phyloP scores from a whole-genome alignment of 192 early-diverging fungal species.

The Cladochytrium replicatum region DNA sequence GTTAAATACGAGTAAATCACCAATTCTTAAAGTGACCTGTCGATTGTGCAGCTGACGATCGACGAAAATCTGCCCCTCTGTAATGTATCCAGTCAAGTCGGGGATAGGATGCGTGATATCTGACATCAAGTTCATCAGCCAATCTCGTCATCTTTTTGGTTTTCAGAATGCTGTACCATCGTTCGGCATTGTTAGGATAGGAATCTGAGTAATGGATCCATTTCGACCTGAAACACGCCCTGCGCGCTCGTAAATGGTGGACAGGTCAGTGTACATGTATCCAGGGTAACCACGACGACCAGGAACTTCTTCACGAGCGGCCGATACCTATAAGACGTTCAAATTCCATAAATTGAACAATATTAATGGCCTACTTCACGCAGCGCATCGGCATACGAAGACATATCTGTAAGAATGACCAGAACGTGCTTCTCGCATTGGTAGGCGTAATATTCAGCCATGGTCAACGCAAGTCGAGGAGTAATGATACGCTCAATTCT shows the following conservation, averaged over 20 bases:
- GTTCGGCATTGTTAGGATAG: slow-evolving; percentile 99
- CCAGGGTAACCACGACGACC: slow-evolving; percentile 99
- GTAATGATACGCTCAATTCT: slow-evolving; percentile 99
- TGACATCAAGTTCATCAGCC: slow-evolving; percentile 6
- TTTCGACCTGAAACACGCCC: slow-evolving; percentile 95
- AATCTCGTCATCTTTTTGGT: too few relatives aligned
- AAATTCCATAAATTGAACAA: slow-evolving; percentile 2
- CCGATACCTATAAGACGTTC: slow-evolving; percentile 57
- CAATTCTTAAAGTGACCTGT: slow-evolving; percentile 35
- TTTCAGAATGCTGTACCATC: slow-evolving; percentile 55
- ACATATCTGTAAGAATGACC: slow-evolving; percentile 98
- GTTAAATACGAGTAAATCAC: neutral
- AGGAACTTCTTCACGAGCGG: slow-evolving; percentile 98
- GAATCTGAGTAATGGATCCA: slow-evolving; percentile 98
- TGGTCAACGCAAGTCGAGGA: slow-evolving; percentile 93
- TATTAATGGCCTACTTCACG: slow-evolving; percentile 63
- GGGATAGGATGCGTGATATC: slow-evolving; percentile 99
- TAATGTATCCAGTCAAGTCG: slow-evolving; percentile 99
- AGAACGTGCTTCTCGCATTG: slow-evolving; percentile 98
- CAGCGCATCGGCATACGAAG: slow-evolving; percentile 97
- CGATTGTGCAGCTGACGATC: slow-evolving; percentile 98
- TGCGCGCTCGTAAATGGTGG: slow-evolving; percentile 98
- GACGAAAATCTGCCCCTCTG: slow-evolving; percentile 98
- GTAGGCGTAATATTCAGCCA: slow-evolving; percentile 99
- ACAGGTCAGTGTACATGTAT: slow-evolving; percentile 99